Evolutionary conservation across 805 yeast species (phyloP).

Genomic region (Jamesozyma hellenica): DNA sequence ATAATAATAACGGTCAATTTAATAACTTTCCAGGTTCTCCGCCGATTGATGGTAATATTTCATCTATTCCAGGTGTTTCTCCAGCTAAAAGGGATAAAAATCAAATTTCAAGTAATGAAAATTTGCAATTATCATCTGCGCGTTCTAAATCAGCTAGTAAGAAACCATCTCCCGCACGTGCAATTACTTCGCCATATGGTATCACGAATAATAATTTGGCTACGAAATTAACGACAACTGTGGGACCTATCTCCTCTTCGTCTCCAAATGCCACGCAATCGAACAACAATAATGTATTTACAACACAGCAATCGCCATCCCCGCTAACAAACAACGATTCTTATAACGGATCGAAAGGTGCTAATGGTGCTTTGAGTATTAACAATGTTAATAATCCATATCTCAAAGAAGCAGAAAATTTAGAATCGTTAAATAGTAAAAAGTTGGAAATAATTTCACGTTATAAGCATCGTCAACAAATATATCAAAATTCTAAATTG

Average conservation of each 20-base stretch:
- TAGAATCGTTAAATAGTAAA: constrained; percentile 20
- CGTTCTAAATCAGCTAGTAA: constrained; percentile 7
- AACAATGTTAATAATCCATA: constrained; percentile 12
- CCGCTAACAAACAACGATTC: constrained; percentile 7
- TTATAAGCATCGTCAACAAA: constrained; percentile 28
- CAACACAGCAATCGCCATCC: constrained; percentile 13
- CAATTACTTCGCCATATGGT: background rate
- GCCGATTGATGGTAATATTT: background rate
- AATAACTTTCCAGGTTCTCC: constrained; percentile 1
- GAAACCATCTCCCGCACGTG: constrained; percentile 7
- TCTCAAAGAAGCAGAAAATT: constrained; percentile 24
- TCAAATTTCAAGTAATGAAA: background rate
- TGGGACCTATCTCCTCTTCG: constrained; percentile 9
- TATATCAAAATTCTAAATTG: constrained; percentile 22
- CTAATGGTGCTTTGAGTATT: constrained; percentile 1
- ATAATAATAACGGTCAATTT: background rate
- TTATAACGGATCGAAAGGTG: background rate
- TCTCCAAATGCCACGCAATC: constrained; percentile 13
- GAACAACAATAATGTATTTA: background rate
- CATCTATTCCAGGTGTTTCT: no score
- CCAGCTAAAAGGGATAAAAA: constrained; percentile 1
- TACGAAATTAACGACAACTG: constrained; percentile 2
- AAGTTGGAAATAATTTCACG: constrained; percentile 27
- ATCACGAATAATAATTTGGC: constrained; percentile 5
- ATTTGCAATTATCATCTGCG: constrained; percentile 1